Base-by-base conservation (phyloP, 306 rosid genomes). In the Cicer bijugum region DNA sequence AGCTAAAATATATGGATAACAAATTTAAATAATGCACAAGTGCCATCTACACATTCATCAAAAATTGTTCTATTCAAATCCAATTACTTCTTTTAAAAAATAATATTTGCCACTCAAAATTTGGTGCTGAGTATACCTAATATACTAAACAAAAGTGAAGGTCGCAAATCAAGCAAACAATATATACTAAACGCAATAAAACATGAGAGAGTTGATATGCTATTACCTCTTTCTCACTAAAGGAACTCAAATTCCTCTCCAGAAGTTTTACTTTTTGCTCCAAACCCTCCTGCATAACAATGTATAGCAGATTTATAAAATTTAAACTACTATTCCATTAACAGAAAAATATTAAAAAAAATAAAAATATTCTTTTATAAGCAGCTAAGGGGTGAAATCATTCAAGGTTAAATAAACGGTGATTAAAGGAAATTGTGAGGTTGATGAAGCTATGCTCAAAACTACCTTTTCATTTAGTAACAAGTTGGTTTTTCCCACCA, bases 191-290 rank as follows among this genome's bases (percentile, higher is more conserved):
- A 69, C 56, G 38, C 45, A 70, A 70, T 51, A 28, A 63, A 9
- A 74, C 8, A 62, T 11, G n/a, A 63, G 23, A 62, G 16, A 60
- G 19, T 48, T 55, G 37, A 33, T 12, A 53, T 60, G 63, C 10
- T 60, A 74, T 74, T 85, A 89, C 97, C 97, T 89, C 88, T 62
- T 86, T 75, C 67, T 75, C 76, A 51, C 72, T 56, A 83, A 76
- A 86, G 66, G 80, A 55, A 65, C 63, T 55, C 56, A 78, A 79
- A 11, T 87, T 88, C 44, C 55, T 72, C 79, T 87, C 92, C 50
- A 87, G 76, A 66, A 76, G 67, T 81, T 71, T 67, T 86, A 87
- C 17, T 74, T 74, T 89, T 72, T 69, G 85, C 79, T 84, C 82
- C 56, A 91, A 87, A 84, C 84, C 77, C 70, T 50, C 90, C 95